These are phyloP conservation scores for Colletotrichum tanaceti DNA, from an alignment of 2,329 filamentous ascomycete species.

Conservation along the genomic window DNA sequence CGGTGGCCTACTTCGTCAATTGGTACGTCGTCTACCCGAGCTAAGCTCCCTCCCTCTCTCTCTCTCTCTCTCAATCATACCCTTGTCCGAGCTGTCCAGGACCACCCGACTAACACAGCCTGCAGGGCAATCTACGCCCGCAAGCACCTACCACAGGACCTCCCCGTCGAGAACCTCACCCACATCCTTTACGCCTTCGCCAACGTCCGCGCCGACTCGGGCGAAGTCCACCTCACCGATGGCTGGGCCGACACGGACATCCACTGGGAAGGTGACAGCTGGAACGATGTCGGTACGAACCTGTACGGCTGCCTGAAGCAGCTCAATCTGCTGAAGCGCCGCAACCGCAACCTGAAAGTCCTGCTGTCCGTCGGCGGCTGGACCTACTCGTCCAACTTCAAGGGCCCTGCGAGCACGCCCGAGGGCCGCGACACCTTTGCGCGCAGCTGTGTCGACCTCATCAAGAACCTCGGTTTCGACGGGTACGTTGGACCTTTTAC, in stretches of 20 bases:
- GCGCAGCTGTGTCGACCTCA: conserved; percentile 75
- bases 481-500: conserved; percentile 49
- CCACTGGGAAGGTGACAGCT: conserved; percentile 74
- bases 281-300: conserved; percentile 80
- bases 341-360: conserved; percentile 85
- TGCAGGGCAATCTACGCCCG: conserved; percentile 83
- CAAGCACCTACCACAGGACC: conserved; percentile 85
- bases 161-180: conserved; percentile 83
- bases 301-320: conserved; percentile 92
- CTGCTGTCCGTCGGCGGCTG: conserved; percentile 91
- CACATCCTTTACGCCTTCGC: conserved; percentile 93
- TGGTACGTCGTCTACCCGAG: conserved; percentile 56
- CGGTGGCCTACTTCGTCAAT: conserved; percentile 80
- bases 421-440: conserved; percentile 79
- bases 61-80: no score
- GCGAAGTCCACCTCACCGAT: conserved; percentile 78
- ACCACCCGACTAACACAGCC: not conserved
- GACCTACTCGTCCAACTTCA: conserved; percentile 90
- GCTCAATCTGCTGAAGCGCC: conserved; percentile 83
- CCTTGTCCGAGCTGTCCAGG: no score
- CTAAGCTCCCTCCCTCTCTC: no score
- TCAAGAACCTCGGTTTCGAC: conserved; percentile 85
- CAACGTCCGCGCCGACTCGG: conserved; percentile 81
- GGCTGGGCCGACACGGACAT: conserved; percentile 78
- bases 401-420: conserved; percentile 76